These are phyloP conservation scores for Ehretia macrophylla DNA, from an alignment of 257 asterid species.

Conservation along the genomic window DNA sequence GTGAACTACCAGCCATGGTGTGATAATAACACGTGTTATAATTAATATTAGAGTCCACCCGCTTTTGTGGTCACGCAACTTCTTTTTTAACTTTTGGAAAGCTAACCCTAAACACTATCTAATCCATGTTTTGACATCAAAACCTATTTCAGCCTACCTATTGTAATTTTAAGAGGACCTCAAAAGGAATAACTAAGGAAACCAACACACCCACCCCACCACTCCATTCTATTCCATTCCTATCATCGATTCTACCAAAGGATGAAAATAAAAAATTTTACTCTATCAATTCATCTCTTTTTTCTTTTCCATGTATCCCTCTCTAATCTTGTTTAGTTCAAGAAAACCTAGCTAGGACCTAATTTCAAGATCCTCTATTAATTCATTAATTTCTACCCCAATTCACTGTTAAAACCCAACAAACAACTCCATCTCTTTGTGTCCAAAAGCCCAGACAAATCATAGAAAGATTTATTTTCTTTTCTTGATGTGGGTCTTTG, in stretches of 20 bases:
- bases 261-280: constrained; percentile 7
- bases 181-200: neutral
- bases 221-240: constrained; percentile 15
- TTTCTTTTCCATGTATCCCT: neutral
- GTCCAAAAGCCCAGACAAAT: constrained; percentile 26
- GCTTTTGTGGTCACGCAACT: too few relatives aligned
- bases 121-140: too few relatives aligned
- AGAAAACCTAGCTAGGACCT: constrained; percentile 36
- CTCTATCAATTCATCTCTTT: constrained; percentile 1
- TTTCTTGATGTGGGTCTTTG: constrained; percentile 47
- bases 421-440: constrained; percentile 35
- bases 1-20: too few relatives aligned
- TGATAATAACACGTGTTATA: too few relatives aligned
- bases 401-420: constrained; percentile 15
- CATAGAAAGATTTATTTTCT: constrained; percentile 20
- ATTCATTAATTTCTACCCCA: constrained; percentile 7
- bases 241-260: constrained; percentile 32
- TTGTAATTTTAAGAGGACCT: neutral
- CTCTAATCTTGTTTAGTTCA: constrained; percentile 20
- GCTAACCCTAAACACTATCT: too few relatives aligned
- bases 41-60: too few relatives aligned
- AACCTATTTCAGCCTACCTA: too few relatives aligned
- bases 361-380: constrained; percentile 35
- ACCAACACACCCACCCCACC: constrained; percentile 17
- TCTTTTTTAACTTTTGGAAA: too few relatives aligned